These are phyloP conservation scores for Cytospora piceicola DNA, from an alignment of 2,329 filamentous ascomycete genomes.

Conservation along the genomic window DNA sequence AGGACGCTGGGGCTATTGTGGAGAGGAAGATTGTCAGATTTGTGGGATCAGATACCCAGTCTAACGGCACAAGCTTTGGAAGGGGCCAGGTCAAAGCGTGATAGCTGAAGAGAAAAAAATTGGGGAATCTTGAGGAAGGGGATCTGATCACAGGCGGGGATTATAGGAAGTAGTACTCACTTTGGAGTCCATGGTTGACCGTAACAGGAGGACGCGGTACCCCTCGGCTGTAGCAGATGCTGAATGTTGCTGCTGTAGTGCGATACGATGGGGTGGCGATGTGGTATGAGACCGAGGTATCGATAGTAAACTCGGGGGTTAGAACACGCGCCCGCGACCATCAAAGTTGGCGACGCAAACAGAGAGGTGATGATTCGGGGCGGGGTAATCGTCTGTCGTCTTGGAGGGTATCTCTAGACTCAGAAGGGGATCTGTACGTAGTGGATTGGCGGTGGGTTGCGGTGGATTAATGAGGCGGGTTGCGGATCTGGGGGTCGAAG, in stretches of 20 bases:
- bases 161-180: slow-evolving; percentile 39
- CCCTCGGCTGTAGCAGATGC: slow-evolving; percentile 23
- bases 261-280: slow-evolving; percentile 24
- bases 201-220: background rate
- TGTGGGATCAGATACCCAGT: background rate
- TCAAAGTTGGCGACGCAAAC: slow-evolving; percentile 12
- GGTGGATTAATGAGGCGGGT: slow-evolving; percentile 15
- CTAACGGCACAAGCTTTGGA: slow-evolving; percentile 14
- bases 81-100: slow-evolving; percentile 3
- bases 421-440: slow-evolving; percentile 4
- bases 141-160: slow-evolving; percentile 7
- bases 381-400: slow-evolving; percentile 7
- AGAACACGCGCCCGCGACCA: slow-evolving; percentile 17
- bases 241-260: slow-evolving; percentile 30
- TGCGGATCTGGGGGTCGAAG: slow-evolving; percentile 9
- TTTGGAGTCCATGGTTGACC: slow-evolving; percentile 45
- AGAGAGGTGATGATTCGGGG: background rate
- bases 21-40: slow-evolving; percentile 31
- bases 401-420: slow-evolving; percentile 14
- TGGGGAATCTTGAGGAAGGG: background rate
- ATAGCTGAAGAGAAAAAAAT: background rate
- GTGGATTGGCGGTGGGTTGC: slow-evolving; percentile 8
- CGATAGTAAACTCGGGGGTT: background rate
- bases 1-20: slow-evolving; percentile 69
- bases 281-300: slow-evolving; percentile 7